Conservation (phyloP, 495 filamentous ascomycete species). For the Xylaria telfairii region DNA sequence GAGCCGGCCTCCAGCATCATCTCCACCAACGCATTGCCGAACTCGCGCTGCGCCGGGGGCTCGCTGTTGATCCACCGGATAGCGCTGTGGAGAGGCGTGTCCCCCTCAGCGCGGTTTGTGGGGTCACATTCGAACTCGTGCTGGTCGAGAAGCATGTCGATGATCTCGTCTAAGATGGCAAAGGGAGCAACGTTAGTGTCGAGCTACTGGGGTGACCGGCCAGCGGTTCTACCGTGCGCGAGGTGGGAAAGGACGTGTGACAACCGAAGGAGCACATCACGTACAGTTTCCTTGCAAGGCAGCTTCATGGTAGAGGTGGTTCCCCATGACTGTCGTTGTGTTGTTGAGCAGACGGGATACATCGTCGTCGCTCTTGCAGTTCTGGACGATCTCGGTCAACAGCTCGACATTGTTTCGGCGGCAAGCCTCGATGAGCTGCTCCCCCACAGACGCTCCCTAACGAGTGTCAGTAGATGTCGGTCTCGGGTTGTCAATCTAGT, state of each 20-base stretch:
- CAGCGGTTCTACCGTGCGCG: neutral
- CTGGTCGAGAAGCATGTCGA: constrained; percentile 93
- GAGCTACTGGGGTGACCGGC: neutral
- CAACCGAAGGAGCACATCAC: constrained; percentile 39
- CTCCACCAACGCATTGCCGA: constrained; percentile 73
- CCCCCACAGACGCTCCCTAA: constrained; percentile 83
- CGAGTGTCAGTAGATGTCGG: constrained; percentile 28
- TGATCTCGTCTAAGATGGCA: constrained; percentile 71
- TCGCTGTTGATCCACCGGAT: constrained; percentile 81
- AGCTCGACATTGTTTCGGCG: constrained; percentile 90
- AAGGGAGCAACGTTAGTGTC: constrained; percentile 5
- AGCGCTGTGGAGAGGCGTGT: constrained; percentile 89
- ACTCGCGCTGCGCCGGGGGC: constrained; percentile 61
- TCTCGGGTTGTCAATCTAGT: constrained; percentile 48
- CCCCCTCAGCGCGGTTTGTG: constrained; percentile 75
- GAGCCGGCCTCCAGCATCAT: constrained; percentile 92
- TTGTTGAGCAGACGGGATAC: constrained; percentile 80
- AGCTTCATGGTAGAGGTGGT: constrained; percentile 87
- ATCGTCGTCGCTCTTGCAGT: constrained; percentile 50
- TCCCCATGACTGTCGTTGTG: constrained; percentile 82
- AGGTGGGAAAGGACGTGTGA: neutral
- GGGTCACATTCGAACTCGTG: constrained; percentile 95
- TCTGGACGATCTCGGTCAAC: constrained; percentile 64
- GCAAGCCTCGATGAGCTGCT: constrained; percentile 90
- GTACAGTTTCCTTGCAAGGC: constrained; percentile 84